Conservation (phyloP, 192 early-diverging fungal species). For the Entomortierella parvispora region DNA sequence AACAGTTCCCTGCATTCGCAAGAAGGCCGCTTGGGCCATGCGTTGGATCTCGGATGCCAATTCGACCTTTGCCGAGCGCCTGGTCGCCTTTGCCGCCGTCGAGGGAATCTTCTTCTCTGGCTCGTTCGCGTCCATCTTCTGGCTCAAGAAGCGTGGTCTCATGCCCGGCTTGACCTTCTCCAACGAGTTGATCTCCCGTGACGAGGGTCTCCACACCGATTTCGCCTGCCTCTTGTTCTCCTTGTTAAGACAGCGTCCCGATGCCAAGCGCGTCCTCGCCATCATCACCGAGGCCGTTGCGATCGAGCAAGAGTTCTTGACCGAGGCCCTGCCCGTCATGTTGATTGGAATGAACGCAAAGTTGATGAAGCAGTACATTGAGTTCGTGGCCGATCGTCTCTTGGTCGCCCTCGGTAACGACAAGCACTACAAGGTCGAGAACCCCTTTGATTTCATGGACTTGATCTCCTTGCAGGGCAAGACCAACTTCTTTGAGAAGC, state of each 20-base stretch:
- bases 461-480: slow-evolving; percentile 96
- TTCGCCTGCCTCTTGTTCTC: slow-evolving; percentile 95
- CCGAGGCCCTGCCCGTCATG: slow-evolving; percentile 87
- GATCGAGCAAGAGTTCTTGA: slow-evolving; percentile 95
- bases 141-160: slow-evolving; percentile 97
- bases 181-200: slow-evolving; percentile 96
- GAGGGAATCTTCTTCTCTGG: slow-evolving; percentile 99
- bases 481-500: slow-evolving; percentile 98
- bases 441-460: slow-evolving; percentile 99
- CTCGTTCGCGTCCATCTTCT: slow-evolving; percentile 97
- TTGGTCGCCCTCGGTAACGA: slow-evolving; percentile 86
- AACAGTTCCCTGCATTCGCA: slow-evolving; percentile 88
- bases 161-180: slow-evolving; percentile 97
- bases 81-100: slow-evolving; percentile 95
- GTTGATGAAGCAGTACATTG: slow-evolving; percentile 95
- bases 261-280: slow-evolving; percentile 63
- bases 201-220: slow-evolving; percentile 96
- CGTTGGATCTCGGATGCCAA: slow-evolving; percentile 84
- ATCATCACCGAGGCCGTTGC: slow-evolving; percentile 89
- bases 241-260: slow-evolving; percentile 79
- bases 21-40: slow-evolving; percentile 96
- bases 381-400: slow-evolving; percentile 95
- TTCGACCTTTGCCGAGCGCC: slow-evolving; percentile 86
- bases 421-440: slow-evolving; percentile 84
- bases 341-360: slow-evolving; percentile 95